Percentiles rank a stretch among this genome's conserved stretches.
Conservation (phyloP, 2,329 filamentous ascomycete genomes). For the Allantophomopsis lycopodina region DNA sequence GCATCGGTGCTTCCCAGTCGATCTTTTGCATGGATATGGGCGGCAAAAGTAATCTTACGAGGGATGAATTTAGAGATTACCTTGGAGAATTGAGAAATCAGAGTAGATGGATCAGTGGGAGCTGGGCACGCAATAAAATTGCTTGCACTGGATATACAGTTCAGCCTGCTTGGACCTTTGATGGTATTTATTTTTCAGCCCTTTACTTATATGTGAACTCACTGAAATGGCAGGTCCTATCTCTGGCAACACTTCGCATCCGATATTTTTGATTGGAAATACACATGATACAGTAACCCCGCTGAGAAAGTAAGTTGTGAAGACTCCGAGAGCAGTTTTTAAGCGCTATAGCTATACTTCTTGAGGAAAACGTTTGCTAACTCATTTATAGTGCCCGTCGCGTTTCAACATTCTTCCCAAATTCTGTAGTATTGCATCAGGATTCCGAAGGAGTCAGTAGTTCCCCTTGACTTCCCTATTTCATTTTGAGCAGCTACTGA, state of each 20-base stretch:
- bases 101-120: constrained; percentile 4
- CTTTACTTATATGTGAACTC: background rate
- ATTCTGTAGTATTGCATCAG: constrained; percentile 14
- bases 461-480: background rate
- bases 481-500: background rate
- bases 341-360: too few species aligned
- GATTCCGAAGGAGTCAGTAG: constrained; percentile 12
- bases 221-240: constrained; percentile 10
- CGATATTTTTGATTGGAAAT: constrained; percentile 20
- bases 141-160: constrained; percentile 16
- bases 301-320: constrained; percentile 9
- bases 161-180: constrained; percentile 11
- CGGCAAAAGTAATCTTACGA: background rate
- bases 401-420: constrained; percentile 8
- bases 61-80: constrained; percentile 2
- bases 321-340: too few species aligned
- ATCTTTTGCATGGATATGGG: constrained; percentile 2
- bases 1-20: background rate
- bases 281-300: constrained; percentile 19
- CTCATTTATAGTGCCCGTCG: constrained; percentile 6
- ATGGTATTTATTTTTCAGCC: background rate
- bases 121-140: constrained; percentile 13
- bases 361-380: too few species aligned
- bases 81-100: constrained; percentile 1
- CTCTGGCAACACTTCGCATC: constrained; percentile 16